Conservation (phyloP, 257 asterid species). For the Knoxia roxburghii region DNA sequence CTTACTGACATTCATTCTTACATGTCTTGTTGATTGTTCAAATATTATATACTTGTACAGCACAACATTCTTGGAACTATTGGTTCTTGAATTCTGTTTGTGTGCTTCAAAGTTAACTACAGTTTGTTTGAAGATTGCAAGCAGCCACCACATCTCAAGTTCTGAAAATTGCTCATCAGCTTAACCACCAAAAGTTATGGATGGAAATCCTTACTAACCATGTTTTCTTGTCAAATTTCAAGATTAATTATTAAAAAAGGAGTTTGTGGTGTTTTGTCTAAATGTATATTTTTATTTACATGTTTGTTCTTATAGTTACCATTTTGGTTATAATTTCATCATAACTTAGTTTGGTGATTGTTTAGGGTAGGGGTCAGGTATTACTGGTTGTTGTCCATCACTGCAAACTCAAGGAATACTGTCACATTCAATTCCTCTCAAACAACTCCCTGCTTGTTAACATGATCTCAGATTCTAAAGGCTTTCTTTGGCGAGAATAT, state of each 20-base stretch:
- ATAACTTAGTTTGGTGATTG: not conserved
- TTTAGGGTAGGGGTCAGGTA: no score
- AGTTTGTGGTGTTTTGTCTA: not conserved
- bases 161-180: not conserved
- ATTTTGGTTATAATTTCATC: not conserved
- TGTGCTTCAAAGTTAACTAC: no score
- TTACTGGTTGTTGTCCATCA: no score
- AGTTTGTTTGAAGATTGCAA: not conserved
- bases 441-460: no score
- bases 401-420: no score
- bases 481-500: no score
- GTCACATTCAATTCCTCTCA: no score
- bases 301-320: not conserved
- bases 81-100: no score
- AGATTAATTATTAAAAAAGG: not conserved
- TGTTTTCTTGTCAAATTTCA: not conserved
- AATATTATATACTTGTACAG: not conserved
- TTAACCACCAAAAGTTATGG: not conserved
- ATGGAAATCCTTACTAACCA: not conserved
- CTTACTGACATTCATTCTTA: conserved; percentile 12
- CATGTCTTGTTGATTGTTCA: not conserved
- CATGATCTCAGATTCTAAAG: no score
- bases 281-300: not conserved
- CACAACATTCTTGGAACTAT: no score
- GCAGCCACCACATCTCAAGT: conserved; percentile 3